phyloP scores from a whole-genome alignment of 2,329 filamentous ascomycete genomes.

The Colletotrichum shisoi region DNA sequence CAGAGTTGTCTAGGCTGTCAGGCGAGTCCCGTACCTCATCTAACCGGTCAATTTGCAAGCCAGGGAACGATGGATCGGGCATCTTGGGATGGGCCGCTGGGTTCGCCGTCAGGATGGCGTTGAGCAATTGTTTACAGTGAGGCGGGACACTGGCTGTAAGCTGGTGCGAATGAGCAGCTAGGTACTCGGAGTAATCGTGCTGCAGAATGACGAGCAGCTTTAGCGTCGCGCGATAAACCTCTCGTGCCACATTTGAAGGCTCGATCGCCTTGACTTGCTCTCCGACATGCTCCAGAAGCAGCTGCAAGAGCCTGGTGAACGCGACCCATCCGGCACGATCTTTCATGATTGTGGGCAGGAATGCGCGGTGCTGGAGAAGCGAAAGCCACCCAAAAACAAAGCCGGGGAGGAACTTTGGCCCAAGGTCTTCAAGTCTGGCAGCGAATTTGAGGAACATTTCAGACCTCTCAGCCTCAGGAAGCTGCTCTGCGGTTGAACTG shows the following conservation, averaged over 20 bases:
- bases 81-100: slow-evolving; percentile 73
- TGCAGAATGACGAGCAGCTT: slow-evolving; percentile 86
- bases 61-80: slow-evolving; percentile 75
- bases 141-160: slow-evolving; percentile 83
- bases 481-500: slow-evolving; percentile 63
- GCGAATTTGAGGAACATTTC: slow-evolving; percentile 77
- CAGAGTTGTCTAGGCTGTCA: slow-evolving; percentile 69
- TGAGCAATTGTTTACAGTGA: slow-evolving; percentile 86
- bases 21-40: slow-evolving; percentile 77
- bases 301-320: slow-evolving; percentile 76
- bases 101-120: slow-evolving; percentile 84
- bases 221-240: slow-evolving; percentile 83
- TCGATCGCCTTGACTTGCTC: slow-evolving; percentile 79
- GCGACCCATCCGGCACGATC: slow-evolving; percentile 76
- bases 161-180: slow-evolving; percentile 84
- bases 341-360: slow-evolving; percentile 77
- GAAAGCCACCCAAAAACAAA: slow-evolving; percentile 88
- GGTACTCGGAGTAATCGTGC: slow-evolving; percentile 93
- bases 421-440: slow-evolving; percentile 73
- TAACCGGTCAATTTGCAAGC: slow-evolving; percentile 77
- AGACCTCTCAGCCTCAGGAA: slow-evolving; percentile 68
- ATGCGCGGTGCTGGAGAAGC: slow-evolving; percentile 82
- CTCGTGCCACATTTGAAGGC: slow-evolving; percentile 74
- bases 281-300: slow-evolving; percentile 76
- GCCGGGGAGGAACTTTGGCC: slow-evolving; percentile 78